Evolutionary conservation across 1,284 basidiomycete genomes (phyloP), one percentile per base, ranked within the genome.

Genomic region (Trichosporon coremiiforme): DNA sequence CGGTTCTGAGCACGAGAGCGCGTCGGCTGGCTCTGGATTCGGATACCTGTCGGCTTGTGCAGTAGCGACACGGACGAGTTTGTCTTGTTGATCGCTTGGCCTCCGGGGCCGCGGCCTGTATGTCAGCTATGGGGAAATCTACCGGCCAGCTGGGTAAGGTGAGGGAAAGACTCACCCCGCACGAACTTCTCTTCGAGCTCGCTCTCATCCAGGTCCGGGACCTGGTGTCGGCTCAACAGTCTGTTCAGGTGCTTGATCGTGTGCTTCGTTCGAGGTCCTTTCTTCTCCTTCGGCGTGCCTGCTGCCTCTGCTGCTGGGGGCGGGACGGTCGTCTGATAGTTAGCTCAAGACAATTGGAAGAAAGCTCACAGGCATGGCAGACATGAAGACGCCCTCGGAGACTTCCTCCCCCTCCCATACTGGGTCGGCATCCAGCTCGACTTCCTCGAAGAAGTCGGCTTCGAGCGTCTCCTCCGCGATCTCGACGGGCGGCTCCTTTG

Each of bases 31-130:
- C 83, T 81, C 68, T 82, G 81, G 0, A 85, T 78, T 5, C 84
- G 76, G n/a, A 84, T 80, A 1, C 84, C 84, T 0, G 84, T 85
- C 0, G 85, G 85, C 9, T 77, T 74, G 69, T 85, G 85, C 4
- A 81, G 75, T 0, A 85, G 77, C 20, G 77, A 82, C 29, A 84
- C 83, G 2, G 83, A 82, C 7, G 83, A 84, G 60, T 80, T 82
- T 12, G 84, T 84, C 74, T 85, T 85, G 76, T 85, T 85, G 68
- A 85, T 84, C 1, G 82, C 81, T 76, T 85, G 85, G 0, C 85
- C 84, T 12, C 85, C 85, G 0, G 85, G 85, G 3, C 85, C 85
- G 8, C 80, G 77, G 2, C 84, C 83, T 83, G 64, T 7, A 15
- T 13, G 15, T 63, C 38, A 68, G 70, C 60, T 22, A 33, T 33